Evolutionary conservation across 2,329 filamentous ascomycete species (phyloP).

Genomic region (Penicillium sp.): DNA sequence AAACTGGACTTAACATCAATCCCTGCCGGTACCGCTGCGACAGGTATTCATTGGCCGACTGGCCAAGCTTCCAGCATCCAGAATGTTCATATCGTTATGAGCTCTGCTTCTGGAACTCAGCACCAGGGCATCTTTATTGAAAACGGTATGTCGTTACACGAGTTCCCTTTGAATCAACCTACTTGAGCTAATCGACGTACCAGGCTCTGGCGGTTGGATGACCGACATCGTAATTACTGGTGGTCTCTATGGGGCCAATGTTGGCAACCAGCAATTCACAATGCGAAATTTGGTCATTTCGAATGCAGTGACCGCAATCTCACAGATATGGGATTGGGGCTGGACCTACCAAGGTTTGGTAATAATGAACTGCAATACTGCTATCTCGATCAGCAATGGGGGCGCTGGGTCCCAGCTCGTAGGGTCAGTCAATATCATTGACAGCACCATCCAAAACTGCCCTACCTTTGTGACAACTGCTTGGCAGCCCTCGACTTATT

Average conservation of each 20-base stretch:
- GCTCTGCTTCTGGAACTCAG: slow-evolving; percentile 43
- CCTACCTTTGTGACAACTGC: slow-evolving; percentile 52
- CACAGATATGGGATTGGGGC: slow-evolving; percentile 61
- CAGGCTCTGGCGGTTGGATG: slow-evolving; percentile 59
- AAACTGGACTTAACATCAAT: slow-evolving; percentile 56
- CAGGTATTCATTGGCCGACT: slow-evolving; percentile 55
- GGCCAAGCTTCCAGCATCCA: slow-evolving; percentile 60
- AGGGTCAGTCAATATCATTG: slow-evolving; percentile 58
- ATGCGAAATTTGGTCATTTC: slow-evolving; percentile 57
- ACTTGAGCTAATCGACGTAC: not conserved
- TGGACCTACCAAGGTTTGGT: slow-evolving; percentile 55
- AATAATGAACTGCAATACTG: slow-evolving; percentile 54
- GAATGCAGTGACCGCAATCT: slow-evolving; percentile 53
- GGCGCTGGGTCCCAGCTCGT: slow-evolving; percentile 46
- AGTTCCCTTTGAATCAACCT: not conserved
- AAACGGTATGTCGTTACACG: slow-evolving; percentile 42
- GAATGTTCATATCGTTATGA: slow-evolving; percentile 62
- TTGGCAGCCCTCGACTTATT: slow-evolving; percentile 43
- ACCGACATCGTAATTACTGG: slow-evolving; percentile 61
- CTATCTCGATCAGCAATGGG: slow-evolving; percentile 51
- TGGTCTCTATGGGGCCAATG: slow-evolving; percentile 58
- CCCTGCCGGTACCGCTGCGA: slow-evolving; percentile 30
- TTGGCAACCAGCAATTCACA: slow-evolving; percentile 66
- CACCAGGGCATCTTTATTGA: slow-evolving; percentile 63
- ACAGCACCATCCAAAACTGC: slow-evolving; percentile 54